Evolutionary conservation across 345 rosid species (phyloP), one percentile per base, ranked within the genome.

Genomic region (Carallia brachiata): DNA sequence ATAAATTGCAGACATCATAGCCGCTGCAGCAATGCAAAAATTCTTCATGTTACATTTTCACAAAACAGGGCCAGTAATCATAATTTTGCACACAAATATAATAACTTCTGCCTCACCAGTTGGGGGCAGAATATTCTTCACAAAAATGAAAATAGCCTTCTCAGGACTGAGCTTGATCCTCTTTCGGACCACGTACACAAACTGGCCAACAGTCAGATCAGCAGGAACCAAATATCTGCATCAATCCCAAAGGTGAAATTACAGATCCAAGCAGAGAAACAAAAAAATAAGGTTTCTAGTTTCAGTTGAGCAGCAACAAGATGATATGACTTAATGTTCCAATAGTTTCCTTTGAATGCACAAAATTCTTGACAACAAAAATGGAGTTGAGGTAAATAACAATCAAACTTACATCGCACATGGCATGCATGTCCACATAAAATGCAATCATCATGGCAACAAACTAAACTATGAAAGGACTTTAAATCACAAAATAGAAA

Each of bases 1-100:
- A 18, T 89, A 93, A 52, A 93, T 89, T n/a, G 98, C 89, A 62
- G 97, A 87, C 97, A 95, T 89, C 97, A 90, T 78, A 9, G 99
- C 92, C 67, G 97, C 97, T 95, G 83, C 52, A 57, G 73, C 67
- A 50, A 55, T 1, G 7, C 16, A 62, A n/a, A 32, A 18, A 53
- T 67, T 8, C 39, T 16, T 30, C 5, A 19, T 32, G 66, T 19
- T 47, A 3, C 39, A 17, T 37, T 23, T 31, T 10, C 32, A 47
- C 47, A 47, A 36, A 6, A 32, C 2, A 30, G 36, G 57, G 54
- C 57, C 34, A 31, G 44, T 6, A 68, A 23, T 19, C 5, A 27
- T 30, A 19, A 9, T 15, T 1, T 8, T 9, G 6, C 13, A 15
- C 10, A 39, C 30, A 50, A 28, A 59, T 6, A 23, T 17, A 53